Evolutionary conservation across 2,329 filamentous ascomycete genomes (phyloP).

Genomic region (Periconia sp.): DNA sequence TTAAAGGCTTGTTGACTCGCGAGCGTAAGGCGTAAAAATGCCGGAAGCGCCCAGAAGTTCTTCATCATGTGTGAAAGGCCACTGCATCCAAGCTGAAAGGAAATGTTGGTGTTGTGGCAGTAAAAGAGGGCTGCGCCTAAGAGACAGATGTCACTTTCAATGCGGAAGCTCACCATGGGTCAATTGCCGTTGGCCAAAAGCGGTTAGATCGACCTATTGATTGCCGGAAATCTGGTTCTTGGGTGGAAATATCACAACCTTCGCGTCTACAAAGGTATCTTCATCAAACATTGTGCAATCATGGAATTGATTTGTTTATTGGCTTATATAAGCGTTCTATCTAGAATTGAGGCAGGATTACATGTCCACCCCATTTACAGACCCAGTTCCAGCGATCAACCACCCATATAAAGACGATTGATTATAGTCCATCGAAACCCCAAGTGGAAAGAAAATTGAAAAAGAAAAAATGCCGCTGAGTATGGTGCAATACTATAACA

Average conservation of each 20-base stretch:
- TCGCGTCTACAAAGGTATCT: too few species aligned
- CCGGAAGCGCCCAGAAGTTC: constrained; percentile 52
- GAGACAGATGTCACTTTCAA: constrained; percentile 15
- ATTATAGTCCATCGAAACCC: not conserved
- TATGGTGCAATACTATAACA: not conserved
- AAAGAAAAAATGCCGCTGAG: not conserved
- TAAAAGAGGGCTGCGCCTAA: not conserved
- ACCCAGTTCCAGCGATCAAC: too few species aligned
- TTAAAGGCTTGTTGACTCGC: constrained; percentile 69
- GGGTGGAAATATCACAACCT: too few species aligned
- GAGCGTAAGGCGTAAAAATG: constrained; percentile 50
- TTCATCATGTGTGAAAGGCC: constrained; percentile 37
- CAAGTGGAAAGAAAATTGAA: not conserved
- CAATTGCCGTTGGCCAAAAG: not conserved
- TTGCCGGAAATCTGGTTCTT: too few species aligned
- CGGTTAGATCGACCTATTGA: not conserved
- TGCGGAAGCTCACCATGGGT: constrained; percentile 1
- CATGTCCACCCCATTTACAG: too few species aligned
- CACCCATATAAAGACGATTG: too few species aligned
- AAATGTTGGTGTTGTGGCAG: not conserved
- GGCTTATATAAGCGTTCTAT: too few species aligned
- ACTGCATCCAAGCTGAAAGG: not conserved
- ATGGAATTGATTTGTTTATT: too few species aligned
- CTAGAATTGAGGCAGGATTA: too few species aligned
- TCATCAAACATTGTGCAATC: too few species aligned